Evolutionary conservation across 1,284 basidiomycete species (phyloP).

Genomic region (Kalmanozyma brasiliensis): DNA sequence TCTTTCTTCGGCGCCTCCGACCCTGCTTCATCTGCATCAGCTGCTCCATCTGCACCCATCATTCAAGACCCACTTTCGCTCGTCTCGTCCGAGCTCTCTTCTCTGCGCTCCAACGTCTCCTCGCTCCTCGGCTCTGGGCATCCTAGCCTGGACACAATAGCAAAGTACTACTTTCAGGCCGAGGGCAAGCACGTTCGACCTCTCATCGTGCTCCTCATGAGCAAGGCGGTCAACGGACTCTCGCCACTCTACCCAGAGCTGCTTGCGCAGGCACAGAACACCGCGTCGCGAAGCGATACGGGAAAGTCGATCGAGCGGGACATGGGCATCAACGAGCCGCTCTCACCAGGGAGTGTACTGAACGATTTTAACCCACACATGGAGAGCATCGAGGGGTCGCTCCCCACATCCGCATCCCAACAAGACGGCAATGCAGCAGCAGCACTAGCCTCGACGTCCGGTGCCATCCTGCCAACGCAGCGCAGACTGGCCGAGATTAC

Average conservation of each 20-base stretch:
- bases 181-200: conserved; percentile 85
- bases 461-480: conserved; percentile 80
- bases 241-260: conserved; percentile 70
- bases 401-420: not conserved
- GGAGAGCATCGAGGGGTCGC: conserved; percentile 41
- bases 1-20: conserved; percentile 38
- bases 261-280: conserved; percentile 67
- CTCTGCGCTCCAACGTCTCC: conserved; percentile 80
- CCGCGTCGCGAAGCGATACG: conserved; percentile 61
- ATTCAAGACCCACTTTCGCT: conserved; percentile 58
- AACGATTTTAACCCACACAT: conserved; percentile 81
- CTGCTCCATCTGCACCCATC: conserved; percentile 26
- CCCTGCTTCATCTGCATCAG: conserved; percentile 5
- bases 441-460: conserved; percentile 19
- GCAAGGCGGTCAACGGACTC: conserved; percentile 88
- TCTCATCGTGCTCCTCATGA: conserved; percentile 87
- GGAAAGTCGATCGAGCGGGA: conserved; percentile 54
- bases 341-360: conserved; percentile 79
- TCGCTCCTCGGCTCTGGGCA: conserved; percentile 87
- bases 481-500: conserved; percentile 92
- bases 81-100: conserved; percentile 73
- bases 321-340: conserved; percentile 74
- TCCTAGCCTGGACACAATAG: conserved; percentile 85
- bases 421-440: conserved; percentile 12
- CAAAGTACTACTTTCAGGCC: conserved; percentile 88